phyloP scores from a whole-genome alignment of 1,284 basidiomycete genomes.

The Cryptococcus neoformans region DNA sequence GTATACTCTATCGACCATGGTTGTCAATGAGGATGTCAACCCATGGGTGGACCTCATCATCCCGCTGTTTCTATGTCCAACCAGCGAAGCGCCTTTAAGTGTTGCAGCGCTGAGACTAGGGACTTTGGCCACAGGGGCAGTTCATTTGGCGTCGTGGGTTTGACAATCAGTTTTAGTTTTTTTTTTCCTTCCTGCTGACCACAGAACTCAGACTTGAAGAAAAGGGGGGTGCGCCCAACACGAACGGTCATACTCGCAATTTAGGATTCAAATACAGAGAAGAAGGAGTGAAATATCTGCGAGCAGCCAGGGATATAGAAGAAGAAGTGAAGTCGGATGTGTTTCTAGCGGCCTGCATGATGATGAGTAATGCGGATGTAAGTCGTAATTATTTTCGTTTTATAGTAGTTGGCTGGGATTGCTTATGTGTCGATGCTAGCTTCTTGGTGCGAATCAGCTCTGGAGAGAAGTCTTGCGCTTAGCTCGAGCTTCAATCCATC shows the following conservation, averaged over 20 bases:
- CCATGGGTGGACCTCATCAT: constrained; percentile 39
- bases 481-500: constrained; percentile 21
- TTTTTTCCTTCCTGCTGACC: not conserved
- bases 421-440: constrained; percentile 8
- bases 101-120: constrained; percentile 28
- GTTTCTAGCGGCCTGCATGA: constrained; percentile 27
- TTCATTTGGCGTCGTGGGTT: constrained; percentile 25
- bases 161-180: not conserved
- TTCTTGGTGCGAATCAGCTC: constrained; percentile 26
- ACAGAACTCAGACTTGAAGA: constrained; percentile 12
- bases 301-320: constrained; percentile 21
- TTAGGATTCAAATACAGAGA: constrained; percentile 23
- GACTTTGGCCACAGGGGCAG: constrained; percentile 37
- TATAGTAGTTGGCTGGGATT: too few relatives aligned
- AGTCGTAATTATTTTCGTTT: not conserved
- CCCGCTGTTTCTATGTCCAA: constrained; percentile 36
- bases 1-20: constrained; percentile 40
- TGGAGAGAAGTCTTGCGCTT: constrained; percentile 36
- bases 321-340: constrained; percentile 29
- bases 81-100: constrained; percentile 24
- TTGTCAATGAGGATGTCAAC: constrained; percentile 38
- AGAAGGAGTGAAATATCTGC: constrained; percentile 23
- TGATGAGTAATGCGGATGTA: constrained; percentile 31
- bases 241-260: constrained; percentile 14
- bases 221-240: constrained; percentile 2